These are phyloP conservation scores for Nemania sp. DNA, from an alignment of 2,329 filamentous ascomycete species.

Conservation along the genomic window DNA sequence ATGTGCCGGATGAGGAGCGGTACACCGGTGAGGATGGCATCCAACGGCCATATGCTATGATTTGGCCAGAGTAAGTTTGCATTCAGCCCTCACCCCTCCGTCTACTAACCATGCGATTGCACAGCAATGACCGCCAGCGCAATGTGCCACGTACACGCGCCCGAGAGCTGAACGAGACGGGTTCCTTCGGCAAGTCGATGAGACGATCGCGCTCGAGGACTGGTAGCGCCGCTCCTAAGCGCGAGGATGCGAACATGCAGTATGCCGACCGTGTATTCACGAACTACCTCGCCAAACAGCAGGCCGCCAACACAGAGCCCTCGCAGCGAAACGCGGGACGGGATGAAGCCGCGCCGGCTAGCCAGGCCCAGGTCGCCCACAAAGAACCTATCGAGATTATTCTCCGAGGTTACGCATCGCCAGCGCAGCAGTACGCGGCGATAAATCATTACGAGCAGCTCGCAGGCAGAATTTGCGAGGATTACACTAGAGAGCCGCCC, in stretches of 20 bases:
- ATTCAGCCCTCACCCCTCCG: neutral
- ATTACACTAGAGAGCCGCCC: conserved; percentile 86
- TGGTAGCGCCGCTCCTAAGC: conserved; percentile 56
- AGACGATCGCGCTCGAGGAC: conserved; percentile 65
- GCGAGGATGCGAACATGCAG: conserved; percentile 64
- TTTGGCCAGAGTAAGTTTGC: conserved; percentile 61
- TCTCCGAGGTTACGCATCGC: conserved; percentile 74
- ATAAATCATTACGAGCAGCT: conserved; percentile 87
- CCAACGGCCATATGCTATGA: conserved; percentile 67
- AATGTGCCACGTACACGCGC: conserved; percentile 51
- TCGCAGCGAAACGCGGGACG: conserved; percentile 42
- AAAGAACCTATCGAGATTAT: conserved; percentile 71
- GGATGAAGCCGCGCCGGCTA: conserved; percentile 42
- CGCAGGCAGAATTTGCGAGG: conserved; percentile 85
- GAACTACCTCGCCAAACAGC: conserved; percentile 58
- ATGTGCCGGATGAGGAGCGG: conserved; percentile 69
- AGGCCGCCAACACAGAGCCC: conserved; percentile 32
- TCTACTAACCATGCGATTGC: conserved; percentile 25
- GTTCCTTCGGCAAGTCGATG: conserved; percentile 69
- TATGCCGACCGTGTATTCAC: conserved; percentile 65
- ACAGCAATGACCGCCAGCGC: conserved; percentile 57
- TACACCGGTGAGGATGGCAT: conserved; percentile 68
- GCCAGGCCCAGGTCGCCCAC: conserved; percentile 36
- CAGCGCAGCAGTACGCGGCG: conserved; percentile 77
- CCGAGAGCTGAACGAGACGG: conserved; percentile 60